These are phyloP conservation scores for Middelhovenomyces tepae DNA, from an alignment of 805 yeast genomes.

Conservation along the genomic window DNA sequence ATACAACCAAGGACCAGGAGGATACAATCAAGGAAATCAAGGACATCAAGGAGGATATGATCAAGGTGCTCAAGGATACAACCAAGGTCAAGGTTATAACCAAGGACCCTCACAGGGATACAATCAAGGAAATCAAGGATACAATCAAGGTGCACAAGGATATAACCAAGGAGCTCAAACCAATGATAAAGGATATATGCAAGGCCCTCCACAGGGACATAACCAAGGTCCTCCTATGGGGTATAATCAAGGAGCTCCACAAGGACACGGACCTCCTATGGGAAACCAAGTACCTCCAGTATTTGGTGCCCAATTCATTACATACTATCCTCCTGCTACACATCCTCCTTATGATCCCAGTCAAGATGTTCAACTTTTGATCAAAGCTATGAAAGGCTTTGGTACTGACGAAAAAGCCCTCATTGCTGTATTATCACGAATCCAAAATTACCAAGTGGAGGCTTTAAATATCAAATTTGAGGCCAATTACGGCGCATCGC, in stretches of 20 bases:
- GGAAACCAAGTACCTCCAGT: slow-evolving; percentile 8
- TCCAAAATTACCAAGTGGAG: slow-evolving; percentile 15
- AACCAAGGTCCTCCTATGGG: slow-evolving; percentile 6
- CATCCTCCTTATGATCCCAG: slow-evolving; percentile 17
- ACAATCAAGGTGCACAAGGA: slow-evolving; percentile 9
- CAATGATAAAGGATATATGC: slow-evolving; percentile 3
- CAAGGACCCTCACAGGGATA: slow-evolving; percentile 5
- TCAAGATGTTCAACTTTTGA: slow-evolving; percentile 12
- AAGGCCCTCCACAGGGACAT: slow-evolving; percentile 5
- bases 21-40: no score
- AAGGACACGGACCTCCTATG: slow-evolving; percentile 8
- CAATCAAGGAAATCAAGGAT: slow-evolving; percentile 6
- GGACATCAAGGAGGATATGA: slow-evolving; percentile 3
- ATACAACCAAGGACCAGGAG: slow-evolving; percentile 1
- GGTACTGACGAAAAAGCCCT: slow-evolving; percentile 18
- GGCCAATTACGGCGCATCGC: slow-evolving; percentile 11
- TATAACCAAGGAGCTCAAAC: slow-evolving; percentile 1
- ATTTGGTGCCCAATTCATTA: no score
- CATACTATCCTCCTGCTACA: no score
- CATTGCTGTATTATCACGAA: slow-evolving; percentile 12
- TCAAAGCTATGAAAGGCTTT: slow-evolving; percentile 18
- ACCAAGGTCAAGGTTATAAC: slow-evolving; percentile 6
- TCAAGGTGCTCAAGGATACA: no score
- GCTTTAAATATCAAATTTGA: slow-evolving; percentile 11
- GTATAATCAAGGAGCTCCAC: slow-evolving; percentile 4